phyloP scores from a whole-genome alignment of 2,329 filamentous ascomycete genomes.

The Diaporthe vaccinii region DNA sequence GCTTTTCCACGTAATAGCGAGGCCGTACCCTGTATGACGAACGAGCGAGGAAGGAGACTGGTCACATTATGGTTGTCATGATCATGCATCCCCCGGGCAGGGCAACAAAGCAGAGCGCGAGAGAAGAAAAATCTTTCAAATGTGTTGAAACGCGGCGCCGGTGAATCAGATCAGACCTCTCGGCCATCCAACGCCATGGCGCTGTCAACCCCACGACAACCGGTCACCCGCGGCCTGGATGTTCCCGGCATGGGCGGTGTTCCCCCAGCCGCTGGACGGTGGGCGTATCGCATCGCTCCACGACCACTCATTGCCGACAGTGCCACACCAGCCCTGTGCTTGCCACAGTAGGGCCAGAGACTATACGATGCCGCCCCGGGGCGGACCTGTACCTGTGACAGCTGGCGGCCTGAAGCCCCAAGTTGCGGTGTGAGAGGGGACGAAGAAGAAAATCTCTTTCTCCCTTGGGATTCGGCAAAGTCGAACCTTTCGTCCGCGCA shows the following conservation, averaged over 20 bases:
- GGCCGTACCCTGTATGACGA: not conserved
- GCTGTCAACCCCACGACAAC: conserved; percentile 32
- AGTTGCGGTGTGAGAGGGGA: conserved; percentile 17
- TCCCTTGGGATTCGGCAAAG: not conserved
- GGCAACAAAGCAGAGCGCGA: not conserved
- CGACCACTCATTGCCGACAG: conserved; percentile 19
- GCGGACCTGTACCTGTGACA: not conserved
- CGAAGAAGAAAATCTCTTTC: not conserved
- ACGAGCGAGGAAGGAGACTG: not conserved
- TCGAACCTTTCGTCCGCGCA: not conserved
- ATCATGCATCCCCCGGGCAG: conserved; percentile 3
- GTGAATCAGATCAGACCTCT: conserved; percentile 32
- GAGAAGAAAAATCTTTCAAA: not conserved
- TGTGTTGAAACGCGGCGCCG: conserved; percentile 28
- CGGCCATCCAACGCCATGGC: conserved; percentile 29
- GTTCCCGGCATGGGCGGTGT: conserved; percentile 14
- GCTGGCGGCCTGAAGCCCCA: conserved; percentile 17
- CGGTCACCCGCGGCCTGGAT: conserved; percentile 32
- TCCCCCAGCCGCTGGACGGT: conserved; percentile 14
- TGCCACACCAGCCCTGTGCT: conserved; percentile 24
- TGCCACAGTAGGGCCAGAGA: not conserved
- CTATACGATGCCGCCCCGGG: not conserved
- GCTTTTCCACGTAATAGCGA: conserved; percentile 11
- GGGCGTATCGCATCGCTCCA: conserved; percentile 20
- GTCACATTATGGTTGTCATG: not conserved